These are phyloP conservation scores for Annona cherimola DNA, from an alignment of 164 flowering plant genomes.

Conservation along the genomic window DNA sequence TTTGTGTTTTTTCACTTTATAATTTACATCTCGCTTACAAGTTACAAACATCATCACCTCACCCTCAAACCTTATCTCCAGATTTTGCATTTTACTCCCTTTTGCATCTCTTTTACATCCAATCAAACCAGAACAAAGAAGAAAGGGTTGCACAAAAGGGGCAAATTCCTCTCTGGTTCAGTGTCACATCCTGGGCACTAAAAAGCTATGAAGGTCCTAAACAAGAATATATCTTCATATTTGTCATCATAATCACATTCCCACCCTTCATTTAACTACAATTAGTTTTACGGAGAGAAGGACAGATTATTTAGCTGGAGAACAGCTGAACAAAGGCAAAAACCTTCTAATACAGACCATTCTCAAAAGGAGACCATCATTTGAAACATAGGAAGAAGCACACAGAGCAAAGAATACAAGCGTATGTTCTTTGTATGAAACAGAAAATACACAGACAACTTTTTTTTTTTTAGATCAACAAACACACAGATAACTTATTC, in stretches of 20 bases:
- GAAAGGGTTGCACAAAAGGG: background rate
- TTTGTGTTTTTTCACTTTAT: too few species aligned
- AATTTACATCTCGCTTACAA: too few species aligned
- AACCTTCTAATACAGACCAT: background rate
- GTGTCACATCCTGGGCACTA: background rate
- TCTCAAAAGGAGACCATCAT: background rate
- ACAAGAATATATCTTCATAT: background rate
- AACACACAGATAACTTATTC: too few species aligned
- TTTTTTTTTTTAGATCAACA: too few species aligned
- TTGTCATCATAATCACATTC: background rate
- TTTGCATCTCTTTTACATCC: too few species aligned
- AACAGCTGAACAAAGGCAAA: background rate
- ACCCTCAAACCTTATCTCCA: too few species aligned
- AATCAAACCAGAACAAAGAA: background rate
- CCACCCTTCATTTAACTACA: background rate
- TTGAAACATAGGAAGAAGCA: background rate
- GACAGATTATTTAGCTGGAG: background rate
- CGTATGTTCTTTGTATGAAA: too few species aligned
- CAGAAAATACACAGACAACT: too few species aligned
- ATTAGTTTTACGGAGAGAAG: background rate
- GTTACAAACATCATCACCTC: too few species aligned
- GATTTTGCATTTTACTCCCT: too few species aligned
- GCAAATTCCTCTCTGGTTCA: background rate
- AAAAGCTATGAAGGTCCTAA: background rate
- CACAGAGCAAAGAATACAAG: too few species aligned